Evolutionary conservation across 2,329 filamentous ascomycete species (phyloP).

Genomic region (Aspergillus fumigatus): DNA sequence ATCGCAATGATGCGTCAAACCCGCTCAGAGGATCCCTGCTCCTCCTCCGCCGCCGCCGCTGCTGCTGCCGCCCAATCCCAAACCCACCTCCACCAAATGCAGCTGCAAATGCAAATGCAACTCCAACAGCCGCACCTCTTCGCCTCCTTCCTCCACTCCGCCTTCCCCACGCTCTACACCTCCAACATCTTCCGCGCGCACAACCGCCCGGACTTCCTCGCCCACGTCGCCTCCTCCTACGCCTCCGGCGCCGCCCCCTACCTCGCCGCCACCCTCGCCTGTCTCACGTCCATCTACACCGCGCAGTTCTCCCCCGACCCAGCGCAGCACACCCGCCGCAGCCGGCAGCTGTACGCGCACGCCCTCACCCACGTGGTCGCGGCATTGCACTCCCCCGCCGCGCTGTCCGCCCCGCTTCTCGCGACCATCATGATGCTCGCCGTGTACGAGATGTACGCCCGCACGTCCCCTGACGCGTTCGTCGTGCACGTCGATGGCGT

Average conservation of each 20-base stretch:
- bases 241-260: conserved; percentile 15
- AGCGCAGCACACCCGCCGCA: conserved; percentile 14
- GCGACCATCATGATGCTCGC: conserved; percentile 35
- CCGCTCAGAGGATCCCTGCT: too few relatives aligned
- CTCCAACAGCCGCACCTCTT: conserved; percentile 21
- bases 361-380: conserved; percentile 28
- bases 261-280: conserved; percentile 23
- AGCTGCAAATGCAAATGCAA: too few relatives aligned
- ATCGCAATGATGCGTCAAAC: conserved; percentile 22
- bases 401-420: conserved; percentile 30
- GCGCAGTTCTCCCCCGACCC: conserved; percentile 21
- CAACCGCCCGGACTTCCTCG: conserved; percentile 17
- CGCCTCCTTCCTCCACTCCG: conserved; percentile 21
- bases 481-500: conserved; percentile 35
- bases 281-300: conserved; percentile 23
- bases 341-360: conserved; percentile 29
- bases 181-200: conserved; percentile 24
- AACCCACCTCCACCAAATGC: too few relatives aligned
- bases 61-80: too few relatives aligned
- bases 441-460: conserved; percentile 39
- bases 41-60: too few relatives aligned
- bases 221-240: conserved; percentile 20
- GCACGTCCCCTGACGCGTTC: conserved; percentile 33
- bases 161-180: conserved; percentile 26
- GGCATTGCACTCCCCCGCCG: conserved; percentile 23